Evolutionary conservation across 352 stramenopile species (phyloP).

Genomic region (Globisporangium nunn): DNA sequence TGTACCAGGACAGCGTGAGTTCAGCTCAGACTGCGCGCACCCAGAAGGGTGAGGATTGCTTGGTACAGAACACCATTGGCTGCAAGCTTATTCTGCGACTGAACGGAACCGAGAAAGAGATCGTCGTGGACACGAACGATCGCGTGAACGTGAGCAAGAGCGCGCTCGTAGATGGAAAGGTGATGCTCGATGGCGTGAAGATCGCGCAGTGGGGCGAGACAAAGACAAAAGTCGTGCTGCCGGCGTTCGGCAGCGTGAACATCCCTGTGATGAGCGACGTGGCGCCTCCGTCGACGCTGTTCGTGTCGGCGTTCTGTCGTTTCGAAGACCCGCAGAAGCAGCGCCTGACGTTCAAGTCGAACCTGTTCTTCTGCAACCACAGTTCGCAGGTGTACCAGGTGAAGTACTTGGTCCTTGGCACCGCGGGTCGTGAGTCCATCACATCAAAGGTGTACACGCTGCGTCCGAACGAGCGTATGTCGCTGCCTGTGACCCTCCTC

Average conservation of each 20-base stretch:
- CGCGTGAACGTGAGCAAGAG: conserved; percentile 29
- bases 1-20: conserved; percentile 58
- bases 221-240: conserved; percentile 27
- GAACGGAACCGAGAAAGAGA: conserved; percentile 27
- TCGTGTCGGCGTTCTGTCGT: conserved; percentile 60
- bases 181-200: conserved; percentile 37
- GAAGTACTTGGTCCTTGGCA: conserved; percentile 61
- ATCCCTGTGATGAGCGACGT: conserved; percentile 38
- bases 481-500: conserved; percentile 53
- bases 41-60: conserved; percentile 36
- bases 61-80: conserved; percentile 71
- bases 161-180: conserved; percentile 22
- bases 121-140: conserved; percentile 39
- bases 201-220: conserved; percentile 58
- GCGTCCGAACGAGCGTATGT: conserved; percentile 53
- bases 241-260: conserved; percentile 56
- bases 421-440: conserved; percentile 31
- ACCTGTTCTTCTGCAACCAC: conserved; percentile 76
- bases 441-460: conserved; percentile 58
- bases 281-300: conserved; percentile 33
- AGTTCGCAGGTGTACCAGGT: conserved; percentile 68
- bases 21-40: conserved; percentile 27
- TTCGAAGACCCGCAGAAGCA: conserved; percentile 62
- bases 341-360: conserved; percentile 70
- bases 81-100: conserved; percentile 45